These are phyloP conservation scores for Lentinula sp. DNA, from an alignment of 768 basidiomycete species.

Conservation along the genomic window DNA sequence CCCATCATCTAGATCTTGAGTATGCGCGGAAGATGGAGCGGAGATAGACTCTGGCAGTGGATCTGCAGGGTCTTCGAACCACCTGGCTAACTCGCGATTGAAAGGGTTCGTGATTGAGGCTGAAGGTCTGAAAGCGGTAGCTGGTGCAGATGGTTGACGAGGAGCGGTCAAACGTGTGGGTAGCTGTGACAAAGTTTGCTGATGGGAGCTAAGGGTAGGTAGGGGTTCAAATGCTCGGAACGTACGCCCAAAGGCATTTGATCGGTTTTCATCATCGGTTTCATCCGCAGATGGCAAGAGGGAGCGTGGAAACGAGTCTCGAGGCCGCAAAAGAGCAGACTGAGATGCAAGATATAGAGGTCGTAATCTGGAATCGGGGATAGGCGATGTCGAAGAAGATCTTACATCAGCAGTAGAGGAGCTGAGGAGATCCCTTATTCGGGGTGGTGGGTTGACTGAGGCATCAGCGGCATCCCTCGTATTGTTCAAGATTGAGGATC, in stretches of 20 bases:
- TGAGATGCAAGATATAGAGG: background rate
- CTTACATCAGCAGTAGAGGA: background rate
- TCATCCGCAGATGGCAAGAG: background rate
- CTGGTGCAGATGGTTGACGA: background rate
- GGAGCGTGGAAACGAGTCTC: background rate
- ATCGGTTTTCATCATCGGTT: background rate
- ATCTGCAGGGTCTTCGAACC: constrained; percentile 1
- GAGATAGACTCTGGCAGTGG: background rate
- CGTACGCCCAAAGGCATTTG: background rate
- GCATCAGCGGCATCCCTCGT: background rate
- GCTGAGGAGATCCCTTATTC: background rate
- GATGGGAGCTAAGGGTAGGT: background rate
- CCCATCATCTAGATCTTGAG: background rate
- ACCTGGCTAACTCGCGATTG: background rate
- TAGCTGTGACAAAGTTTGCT: background rate
- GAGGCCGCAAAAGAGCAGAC: background rate
- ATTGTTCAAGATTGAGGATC: background rate
- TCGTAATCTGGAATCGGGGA: background rate
- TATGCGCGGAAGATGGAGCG: too few relatives aligned
- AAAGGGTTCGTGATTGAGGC: background rate
- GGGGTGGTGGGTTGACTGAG: too few relatives aligned
- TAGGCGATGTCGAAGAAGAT: background rate
- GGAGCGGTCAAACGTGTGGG: background rate
- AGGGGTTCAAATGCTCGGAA: background rate
- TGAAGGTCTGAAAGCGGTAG: background rate